Conservation (phyloP, 331 rosid species). For the Prunus yedoensis region DNA sequence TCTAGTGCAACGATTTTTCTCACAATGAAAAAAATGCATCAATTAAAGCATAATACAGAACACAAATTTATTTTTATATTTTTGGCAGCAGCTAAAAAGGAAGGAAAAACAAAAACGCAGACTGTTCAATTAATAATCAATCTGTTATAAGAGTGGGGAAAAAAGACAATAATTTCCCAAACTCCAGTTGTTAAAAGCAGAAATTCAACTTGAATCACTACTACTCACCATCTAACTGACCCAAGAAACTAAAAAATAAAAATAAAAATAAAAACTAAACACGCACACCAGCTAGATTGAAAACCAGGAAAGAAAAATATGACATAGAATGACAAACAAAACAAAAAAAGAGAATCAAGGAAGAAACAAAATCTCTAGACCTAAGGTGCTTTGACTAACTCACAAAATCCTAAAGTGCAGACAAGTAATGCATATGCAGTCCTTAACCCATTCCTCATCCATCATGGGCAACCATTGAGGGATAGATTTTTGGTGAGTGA, state of each 20-base stretch:
- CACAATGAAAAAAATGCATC: too few relatives aligned
- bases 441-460: background rate
- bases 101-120: background rate
- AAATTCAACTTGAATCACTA: background rate
- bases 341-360: background rate
- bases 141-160: background rate
- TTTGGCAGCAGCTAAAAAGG: too few relatives aligned
- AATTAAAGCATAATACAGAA: too few relatives aligned
- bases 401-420: background rate
- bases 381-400: background rate
- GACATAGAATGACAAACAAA: background rate
- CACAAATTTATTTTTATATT: too few relatives aligned
- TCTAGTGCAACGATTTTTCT: too few relatives aligned
- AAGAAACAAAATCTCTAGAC: background rate
- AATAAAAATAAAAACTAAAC: background rate
- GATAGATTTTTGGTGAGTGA: conserved; percentile 50
- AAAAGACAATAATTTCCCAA: background rate
- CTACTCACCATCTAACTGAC: conserved; percentile 10
- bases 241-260: background rate
- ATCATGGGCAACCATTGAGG: conserved; percentile 29
- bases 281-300: background rate
- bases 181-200: background rate
- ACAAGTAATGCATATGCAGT: background rate
- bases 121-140: background rate
- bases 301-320: background rate